These are phyloP conservation scores for Fragosphaeria purpurea DNA, from an alignment of 2,329 filamentous ascomycete species.

Conservation along the genomic window DNA sequence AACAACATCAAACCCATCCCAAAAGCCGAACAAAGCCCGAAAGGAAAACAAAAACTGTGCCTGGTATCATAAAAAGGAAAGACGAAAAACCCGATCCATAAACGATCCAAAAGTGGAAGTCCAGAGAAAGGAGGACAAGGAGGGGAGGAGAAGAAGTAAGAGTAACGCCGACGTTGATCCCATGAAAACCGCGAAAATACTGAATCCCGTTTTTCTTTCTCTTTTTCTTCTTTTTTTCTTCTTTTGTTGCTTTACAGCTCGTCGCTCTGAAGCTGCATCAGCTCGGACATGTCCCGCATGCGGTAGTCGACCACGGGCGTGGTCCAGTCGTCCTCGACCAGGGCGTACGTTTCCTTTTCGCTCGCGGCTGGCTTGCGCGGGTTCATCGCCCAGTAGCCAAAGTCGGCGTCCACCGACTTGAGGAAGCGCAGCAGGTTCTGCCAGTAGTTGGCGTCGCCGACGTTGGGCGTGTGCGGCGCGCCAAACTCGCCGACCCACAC, in stretches of 20 bases:
- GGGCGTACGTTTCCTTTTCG: constrained; percentile 48
- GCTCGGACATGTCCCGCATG: constrained; percentile 49
- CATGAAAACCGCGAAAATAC: no score
- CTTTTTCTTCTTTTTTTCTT: background rate
- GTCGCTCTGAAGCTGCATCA: constrained; percentile 18
- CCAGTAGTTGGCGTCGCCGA: constrained; percentile 57
- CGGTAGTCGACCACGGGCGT: constrained; percentile 53
- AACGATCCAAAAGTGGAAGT: background rate
- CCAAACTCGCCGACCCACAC: constrained; percentile 64
- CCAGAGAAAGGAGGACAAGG: background rate
- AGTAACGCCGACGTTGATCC: no score
- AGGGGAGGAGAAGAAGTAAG: no score
- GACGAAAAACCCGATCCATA: background rate
- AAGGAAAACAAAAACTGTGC: background rate
- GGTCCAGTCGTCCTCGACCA: constrained; percentile 54
- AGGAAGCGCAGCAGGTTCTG: constrained; percentile 50
- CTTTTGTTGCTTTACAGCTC: constrained; percentile 1
- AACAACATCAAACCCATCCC: no score
- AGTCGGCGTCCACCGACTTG: constrained; percentile 49
- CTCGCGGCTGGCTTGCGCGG: constrained; percentile 51
- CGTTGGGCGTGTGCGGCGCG: constrained; percentile 40
- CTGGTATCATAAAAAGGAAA: constrained; percentile 7
- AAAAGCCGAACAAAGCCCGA: background rate
- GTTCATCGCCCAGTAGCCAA: constrained; percentile 63
- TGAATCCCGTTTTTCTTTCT: no score